Percentiles rank a stretch among this genome's conserved stretches.
Conservation (phyloP, 2,329 filamentous ascomycete genomes). For the Triangularia setosa region DNA sequence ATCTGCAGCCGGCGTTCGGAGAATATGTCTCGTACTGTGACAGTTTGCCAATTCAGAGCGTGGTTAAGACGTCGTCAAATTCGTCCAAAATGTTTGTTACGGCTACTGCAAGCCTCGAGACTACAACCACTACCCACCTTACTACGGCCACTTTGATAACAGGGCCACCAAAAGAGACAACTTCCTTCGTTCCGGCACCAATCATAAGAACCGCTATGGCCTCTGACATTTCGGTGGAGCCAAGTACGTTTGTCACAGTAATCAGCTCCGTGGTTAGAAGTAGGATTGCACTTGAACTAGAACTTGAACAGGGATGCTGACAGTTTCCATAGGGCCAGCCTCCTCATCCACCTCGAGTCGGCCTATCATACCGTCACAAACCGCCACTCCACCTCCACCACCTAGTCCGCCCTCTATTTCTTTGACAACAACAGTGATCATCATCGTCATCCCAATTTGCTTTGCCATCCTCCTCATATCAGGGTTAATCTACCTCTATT, state of each 20-base stretch:
- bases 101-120: background rate
- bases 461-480: background rate
- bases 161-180: background rate
- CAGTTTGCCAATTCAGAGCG: background rate
- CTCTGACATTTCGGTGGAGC: background rate
- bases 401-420: background rate
- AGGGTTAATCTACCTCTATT: background rate
- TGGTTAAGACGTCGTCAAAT: background rate
- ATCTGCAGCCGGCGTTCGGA: background rate
- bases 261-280: background rate
- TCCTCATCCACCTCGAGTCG: background rate
- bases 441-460: background rate
- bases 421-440: background rate
- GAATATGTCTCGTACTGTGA: background rate
- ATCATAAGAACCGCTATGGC: background rate
- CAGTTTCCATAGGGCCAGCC: background rate
- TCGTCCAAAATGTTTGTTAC: background rate
- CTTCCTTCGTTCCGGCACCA: background rate
- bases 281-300: background rate
- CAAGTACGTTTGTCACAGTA: background rate
- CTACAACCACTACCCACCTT: background rate
- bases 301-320: background rate
- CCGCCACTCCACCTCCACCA: background rate
- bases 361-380: background rate
- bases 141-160: background rate